Evolutionary conservation across 768 basidiomycete genomes (phyloP).

Genomic region (Pluteus cervinus): DNA sequence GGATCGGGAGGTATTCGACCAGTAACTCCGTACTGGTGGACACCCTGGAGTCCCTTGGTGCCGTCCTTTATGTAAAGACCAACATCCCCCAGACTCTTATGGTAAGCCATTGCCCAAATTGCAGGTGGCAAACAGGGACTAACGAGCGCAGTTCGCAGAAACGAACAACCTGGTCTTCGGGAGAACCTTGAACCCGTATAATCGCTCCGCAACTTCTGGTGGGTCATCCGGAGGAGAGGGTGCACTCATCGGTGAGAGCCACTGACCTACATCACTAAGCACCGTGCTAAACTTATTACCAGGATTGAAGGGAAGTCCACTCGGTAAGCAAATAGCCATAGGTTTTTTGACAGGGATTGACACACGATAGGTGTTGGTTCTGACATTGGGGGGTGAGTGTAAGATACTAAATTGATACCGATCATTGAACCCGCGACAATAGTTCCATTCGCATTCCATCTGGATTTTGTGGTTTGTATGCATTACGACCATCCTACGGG

Average conservation of each 20-base stretch:
- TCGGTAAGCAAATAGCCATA: constrained; percentile 22
- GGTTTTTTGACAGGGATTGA: constrained; percentile 1
- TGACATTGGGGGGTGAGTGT: constrained; percentile 66
- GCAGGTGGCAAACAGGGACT: not conserved
- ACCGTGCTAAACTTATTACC: not conserved
- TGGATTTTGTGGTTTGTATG: constrained; percentile 64
- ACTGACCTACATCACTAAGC: not conserved
- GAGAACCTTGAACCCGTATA: constrained; percentile 70
- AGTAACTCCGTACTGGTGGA: constrained; percentile 60
- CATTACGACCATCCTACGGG: constrained; percentile 61
- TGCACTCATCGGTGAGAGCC: constrained; percentile 52
- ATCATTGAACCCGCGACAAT: not conserved
- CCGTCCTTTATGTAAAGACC: constrained; percentile 65
- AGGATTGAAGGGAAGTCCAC: constrained; percentile 40
- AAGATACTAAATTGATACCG: not conserved
- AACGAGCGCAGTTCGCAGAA: constrained; percentile 58
- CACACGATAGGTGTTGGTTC: constrained; percentile 63
- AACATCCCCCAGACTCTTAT: constrained; percentile 77
- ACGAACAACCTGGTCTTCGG: constrained; percentile 78
- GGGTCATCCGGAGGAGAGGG: constrained; percentile 89
- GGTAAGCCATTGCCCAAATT: constrained; percentile 29
- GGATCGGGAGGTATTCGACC: constrained; percentile 55
- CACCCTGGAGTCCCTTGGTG: constrained; percentile 61
- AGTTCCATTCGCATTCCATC: constrained; percentile 72
- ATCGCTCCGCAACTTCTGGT: constrained; percentile 64